Evolutionary conservation across 768 basidiomycete species (phyloP).

Genomic region (Fistulinella prunicolor): DNA sequence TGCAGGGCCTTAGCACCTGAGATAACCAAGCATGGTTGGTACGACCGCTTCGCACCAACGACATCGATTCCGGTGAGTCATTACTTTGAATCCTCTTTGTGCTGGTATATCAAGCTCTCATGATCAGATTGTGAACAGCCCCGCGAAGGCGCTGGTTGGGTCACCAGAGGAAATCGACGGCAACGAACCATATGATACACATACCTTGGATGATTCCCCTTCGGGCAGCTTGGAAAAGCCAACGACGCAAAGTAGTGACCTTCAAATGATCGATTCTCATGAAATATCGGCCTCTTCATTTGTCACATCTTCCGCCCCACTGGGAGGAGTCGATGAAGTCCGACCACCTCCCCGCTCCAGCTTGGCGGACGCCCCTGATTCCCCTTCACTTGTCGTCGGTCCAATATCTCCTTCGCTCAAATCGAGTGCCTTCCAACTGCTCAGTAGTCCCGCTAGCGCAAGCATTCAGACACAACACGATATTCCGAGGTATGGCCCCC

Average conservation of each 20-base stretch:
- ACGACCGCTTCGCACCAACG: conserved; percentile 42
- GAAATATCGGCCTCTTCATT: not conserved
- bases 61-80: conserved; percentile 24
- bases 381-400: not conserved
- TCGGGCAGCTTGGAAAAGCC: not conserved
- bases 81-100: not conserved
- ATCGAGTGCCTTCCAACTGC: not conserved
- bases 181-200: conserved; percentile 4
- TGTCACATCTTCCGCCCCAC: not conserved
- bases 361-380: not conserved
- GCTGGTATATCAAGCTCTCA: not conserved
- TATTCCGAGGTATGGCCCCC: too few species aligned
- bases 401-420: not conserved
- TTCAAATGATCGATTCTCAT: not conserved
- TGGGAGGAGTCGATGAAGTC: not conserved
- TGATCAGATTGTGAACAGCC: conserved; percentile 18
- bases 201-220: not conserved
- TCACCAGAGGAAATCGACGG: conserved; percentile 8
- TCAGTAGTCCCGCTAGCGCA: not conserved
- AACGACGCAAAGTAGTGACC: not conserved
- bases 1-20: conserved; percentile 46
- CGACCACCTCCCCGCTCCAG: not conserved
- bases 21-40: conserved; percentile 55
- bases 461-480: not conserved
- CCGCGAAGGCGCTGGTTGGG: conserved; percentile 11